A percentile compares a stretch with the other conserved stretches of the same genome.
Conservation (phyloP, 169 alveolate genomes). For the Plasmodium chabaudi region DNA sequence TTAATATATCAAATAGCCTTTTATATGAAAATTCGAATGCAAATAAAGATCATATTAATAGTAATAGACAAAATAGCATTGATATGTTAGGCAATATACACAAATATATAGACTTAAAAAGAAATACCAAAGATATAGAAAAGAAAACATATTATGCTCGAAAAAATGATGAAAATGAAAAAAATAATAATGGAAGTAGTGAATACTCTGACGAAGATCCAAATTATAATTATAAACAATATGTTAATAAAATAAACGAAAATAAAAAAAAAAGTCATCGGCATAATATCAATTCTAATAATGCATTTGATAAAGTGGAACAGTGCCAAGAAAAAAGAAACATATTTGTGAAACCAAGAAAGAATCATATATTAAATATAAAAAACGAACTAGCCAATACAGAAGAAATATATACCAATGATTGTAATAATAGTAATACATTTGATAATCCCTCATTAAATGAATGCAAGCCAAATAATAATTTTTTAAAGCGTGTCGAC, state of each 20-base stretch:
- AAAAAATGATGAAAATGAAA: not conserved
- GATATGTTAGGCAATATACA: not conserved
- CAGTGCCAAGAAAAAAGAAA: not conserved
- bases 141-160: not conserved
- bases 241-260: not conserved
- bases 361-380: conserved; percentile 7
- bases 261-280: not conserved
- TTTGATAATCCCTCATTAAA: not conserved
- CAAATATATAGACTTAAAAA: not conserved
- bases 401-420: conserved; percentile 1
- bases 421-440: not conserved
- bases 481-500: not conserved
- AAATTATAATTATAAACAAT: not conserved
- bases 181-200: not conserved
- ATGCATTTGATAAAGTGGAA: conserved; percentile 5
- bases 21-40: conserved; percentile 4
- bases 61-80: not conserved
- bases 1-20: not conserved
- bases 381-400: not conserved
- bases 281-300: conserved; percentile 11
- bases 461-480: conserved; percentile 8
- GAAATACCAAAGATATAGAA: not conserved
- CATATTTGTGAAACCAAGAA: not conserved
- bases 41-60: not conserved
- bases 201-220: conserved; percentile 1